Evolutionary conservation across 2,329 filamentous ascomycete genomes (phyloP).

Genomic region (Aspergillus jensenii): DNA sequence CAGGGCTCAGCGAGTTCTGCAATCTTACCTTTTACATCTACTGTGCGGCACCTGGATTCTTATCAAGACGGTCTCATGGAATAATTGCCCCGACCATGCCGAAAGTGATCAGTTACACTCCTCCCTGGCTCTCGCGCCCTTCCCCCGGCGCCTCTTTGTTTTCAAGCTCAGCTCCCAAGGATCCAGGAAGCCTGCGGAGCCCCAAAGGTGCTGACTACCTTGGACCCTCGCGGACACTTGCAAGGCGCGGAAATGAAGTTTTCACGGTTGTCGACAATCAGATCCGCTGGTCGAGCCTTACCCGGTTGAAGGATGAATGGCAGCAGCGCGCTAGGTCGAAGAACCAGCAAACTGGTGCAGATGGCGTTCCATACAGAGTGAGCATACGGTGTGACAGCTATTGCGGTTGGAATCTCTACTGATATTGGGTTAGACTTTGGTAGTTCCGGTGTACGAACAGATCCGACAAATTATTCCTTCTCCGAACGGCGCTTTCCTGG

Average conservation of each 20-base stretch:
- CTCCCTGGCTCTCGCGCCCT: constrained; percentile 79
- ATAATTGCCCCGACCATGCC: constrained; percentile 61
- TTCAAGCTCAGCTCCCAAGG: constrained; percentile 50
- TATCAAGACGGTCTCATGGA: constrained; percentile 3
- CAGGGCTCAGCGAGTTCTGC: background rate
- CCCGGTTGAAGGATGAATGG: constrained; percentile 69
- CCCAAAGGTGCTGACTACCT: constrained; percentile 19
- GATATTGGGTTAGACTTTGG: constrained; percentile 60
- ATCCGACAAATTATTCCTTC: constrained; percentile 86
- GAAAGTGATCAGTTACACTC: constrained; percentile 80
- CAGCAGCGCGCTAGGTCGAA: constrained; percentile 40
- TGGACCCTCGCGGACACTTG: constrained; percentile 64
- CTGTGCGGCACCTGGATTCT: background rate
- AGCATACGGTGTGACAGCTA: background rate
- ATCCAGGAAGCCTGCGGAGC: constrained; percentile 22
- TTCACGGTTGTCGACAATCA: constrained; percentile 88
- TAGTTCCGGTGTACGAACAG: constrained; percentile 73
- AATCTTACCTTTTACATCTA: background rate
- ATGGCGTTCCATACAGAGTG: constrained; percentile 34
- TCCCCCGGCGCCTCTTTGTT: constrained; percentile 79
- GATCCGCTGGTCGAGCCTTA: constrained; percentile 86
- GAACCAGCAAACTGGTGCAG: constrained; percentile 25
- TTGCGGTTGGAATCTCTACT: background rate
- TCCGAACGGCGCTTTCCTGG: constrained; percentile 76
- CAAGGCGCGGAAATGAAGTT: constrained; percentile 78